Percentiles rank a stretch among this genome's conserved stretches.
phyloP scores from a whole-genome alignment of 176 grass and related monocot species.

The Pontederia paniculata region DNA sequence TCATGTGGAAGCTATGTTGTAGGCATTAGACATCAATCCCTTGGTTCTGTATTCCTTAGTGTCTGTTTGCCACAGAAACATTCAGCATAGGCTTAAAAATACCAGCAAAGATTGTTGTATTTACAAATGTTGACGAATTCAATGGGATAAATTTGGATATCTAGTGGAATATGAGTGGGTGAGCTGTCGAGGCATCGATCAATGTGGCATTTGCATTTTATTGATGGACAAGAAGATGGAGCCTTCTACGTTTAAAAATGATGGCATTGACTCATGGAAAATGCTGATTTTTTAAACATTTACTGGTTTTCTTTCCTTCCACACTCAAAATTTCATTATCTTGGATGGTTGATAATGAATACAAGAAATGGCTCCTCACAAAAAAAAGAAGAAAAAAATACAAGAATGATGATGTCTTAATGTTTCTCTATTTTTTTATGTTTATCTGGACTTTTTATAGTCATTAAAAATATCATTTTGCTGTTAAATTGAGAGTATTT shows the following conservation, averaged over 20 bases:
- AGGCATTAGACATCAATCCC: no score
- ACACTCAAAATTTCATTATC: neutral
- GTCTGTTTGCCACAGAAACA: slow-evolving; percentile 94
- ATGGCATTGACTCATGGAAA: slow-evolving; percentile 91
- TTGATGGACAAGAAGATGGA: slow-evolving; percentile 98
- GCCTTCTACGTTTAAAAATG: slow-evolving; percentile 88
- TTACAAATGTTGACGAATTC: slow-evolving; percentile 90
- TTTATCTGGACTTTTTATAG: slow-evolving; percentile 7
- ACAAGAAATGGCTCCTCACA: no score
- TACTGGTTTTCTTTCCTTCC: slow-evolving; percentile 8
- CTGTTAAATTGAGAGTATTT: neutral
- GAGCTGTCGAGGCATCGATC: slow-evolving; percentile 91
- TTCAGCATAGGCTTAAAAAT: slow-evolving; percentile 99
- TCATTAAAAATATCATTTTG: neutral
- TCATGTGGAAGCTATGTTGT: no score
- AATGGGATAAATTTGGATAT: slow-evolving; percentile 93
- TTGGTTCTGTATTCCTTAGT: slow-evolving; percentile 27
- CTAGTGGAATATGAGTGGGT: slow-evolving; percentile 94
- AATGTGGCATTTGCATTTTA: slow-evolving; percentile 84
- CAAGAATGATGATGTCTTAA: no score
- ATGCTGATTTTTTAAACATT: slow-evolving; percentile 97
- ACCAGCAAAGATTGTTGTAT: slow-evolving; percentile 96
- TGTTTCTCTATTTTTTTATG: neutral
- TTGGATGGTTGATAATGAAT: neutral
- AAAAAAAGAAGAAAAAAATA: no score